Conservation (phyloP, 345 rosid species). For the Pistacia atlantica region DNA sequence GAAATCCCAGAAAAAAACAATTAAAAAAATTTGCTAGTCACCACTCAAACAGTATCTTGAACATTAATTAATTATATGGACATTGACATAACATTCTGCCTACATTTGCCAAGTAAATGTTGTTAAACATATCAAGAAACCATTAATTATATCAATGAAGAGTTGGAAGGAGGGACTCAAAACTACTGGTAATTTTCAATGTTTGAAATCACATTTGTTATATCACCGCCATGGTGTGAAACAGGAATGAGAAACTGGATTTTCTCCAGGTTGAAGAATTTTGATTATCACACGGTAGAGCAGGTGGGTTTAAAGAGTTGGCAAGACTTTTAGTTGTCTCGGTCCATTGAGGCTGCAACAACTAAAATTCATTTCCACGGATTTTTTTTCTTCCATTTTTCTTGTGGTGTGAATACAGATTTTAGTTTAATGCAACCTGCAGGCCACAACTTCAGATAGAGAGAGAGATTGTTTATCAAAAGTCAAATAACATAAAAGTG, state of each 20-base stretch:
- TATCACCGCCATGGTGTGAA: neutral
- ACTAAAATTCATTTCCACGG: neutral
- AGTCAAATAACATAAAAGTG: neutral
- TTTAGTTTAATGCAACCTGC: constrained; percentile 27
- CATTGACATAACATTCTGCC: neutral
- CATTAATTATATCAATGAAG: neutral
- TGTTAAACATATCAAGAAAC: constrained; percentile 8
- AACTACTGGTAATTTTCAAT: neutral
- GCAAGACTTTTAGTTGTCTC: neutral
- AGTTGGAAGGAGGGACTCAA: neutral
- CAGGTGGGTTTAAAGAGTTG: constrained; percentile 3
- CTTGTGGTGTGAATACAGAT: neutral
- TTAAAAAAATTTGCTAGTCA: neutral
- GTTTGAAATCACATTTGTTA: neutral
- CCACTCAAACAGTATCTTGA: neutral
- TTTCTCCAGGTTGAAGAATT: neutral
- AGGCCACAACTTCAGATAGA: constrained; percentile 2
- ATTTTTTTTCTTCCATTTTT: neutral
- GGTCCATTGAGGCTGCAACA: constrained; percentile 11
- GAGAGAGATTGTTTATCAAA: neutral
- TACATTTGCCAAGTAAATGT: constrained; percentile 1
- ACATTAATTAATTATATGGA: neutral
- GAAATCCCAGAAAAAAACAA: neutral
- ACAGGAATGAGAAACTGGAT: neutral
- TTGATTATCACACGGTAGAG: neutral